Base-by-base conservation (phyloP, 2,329 filamentous ascomycete species). In the Xylaria sp. region DNA sequence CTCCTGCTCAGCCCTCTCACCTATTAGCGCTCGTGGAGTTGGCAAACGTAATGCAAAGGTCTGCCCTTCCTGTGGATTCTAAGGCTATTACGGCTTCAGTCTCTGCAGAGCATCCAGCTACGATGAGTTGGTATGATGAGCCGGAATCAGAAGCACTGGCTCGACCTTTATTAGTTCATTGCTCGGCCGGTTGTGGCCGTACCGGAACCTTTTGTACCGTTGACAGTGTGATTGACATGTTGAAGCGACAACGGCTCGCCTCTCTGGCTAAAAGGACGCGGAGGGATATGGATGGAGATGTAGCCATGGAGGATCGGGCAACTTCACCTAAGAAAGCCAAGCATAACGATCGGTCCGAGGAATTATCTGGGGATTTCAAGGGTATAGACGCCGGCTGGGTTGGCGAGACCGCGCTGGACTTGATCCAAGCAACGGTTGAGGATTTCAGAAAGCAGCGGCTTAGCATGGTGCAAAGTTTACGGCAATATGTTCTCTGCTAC, bases 131-230 rank as follows among this genome's bases (percentile, higher is more conserved):
- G 78, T 81, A 85, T 27, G 84, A 89, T 36, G 89, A 91, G 53
- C 89, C 91, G 0, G 88, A 90, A 70, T 77, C 81, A 1, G 81
- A 84, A 27, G 76, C 79, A 7, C 74, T 79, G 1, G 72, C 85
- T 27, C 85, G 92, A 33, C 95, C 95, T 7, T 89, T 97, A 73
- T 79, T 99, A 25, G 95, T 99, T 0, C 96, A 99, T 78, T 99
- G 96, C 81, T 97, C 93, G 61, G 96, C 96, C 3, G 96, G 96
- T 0, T 99, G 96, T 79, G 96, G 96, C 0, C 91, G 96, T 15
- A 99, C 96, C 0, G 96, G 96, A 3, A 95, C 96, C 0, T 99
- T 98, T 76, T 98, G 96, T 78, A 97, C 96, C 0, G 94, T 98
- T 17, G 96, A 98, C 77, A 95, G 91, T 44, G 96, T 98, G 9